Base-by-base conservation (phyloP, 345 rosid species). In the Citrus australasica region DNA sequence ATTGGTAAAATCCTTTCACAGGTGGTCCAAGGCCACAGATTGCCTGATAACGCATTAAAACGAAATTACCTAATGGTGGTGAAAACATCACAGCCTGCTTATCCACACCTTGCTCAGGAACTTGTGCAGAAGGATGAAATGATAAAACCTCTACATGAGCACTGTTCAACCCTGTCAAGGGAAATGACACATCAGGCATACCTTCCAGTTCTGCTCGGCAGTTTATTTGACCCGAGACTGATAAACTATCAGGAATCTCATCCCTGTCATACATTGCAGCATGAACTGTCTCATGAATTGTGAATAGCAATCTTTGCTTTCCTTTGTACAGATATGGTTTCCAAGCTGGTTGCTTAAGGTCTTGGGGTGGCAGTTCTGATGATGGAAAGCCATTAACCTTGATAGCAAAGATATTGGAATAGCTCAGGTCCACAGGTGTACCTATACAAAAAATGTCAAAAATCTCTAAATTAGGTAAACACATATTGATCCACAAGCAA, bases 141-240 rank as follows among this genome's bases (percentile, higher is more conserved):
- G 98, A 93, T 83, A 95, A 85, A 80, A 87, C 88, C 81, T 95
- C 97, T 60, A 93, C 79, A 32, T 76, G 91, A 72, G 92, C 85
- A 69, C 80, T 84, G 82, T 86, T 84, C 85, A 86, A 76, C 80
- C 98, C 99, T 35, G 82, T 86, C 77, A 95, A 81, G 74, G 99
- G 97, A 76, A 95, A 84, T 7, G 98, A 92, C 48, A 95, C 97
- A 80, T 95, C 99, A 70, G 98, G 98, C 80, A 95, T 75, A 62
- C 99, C 97, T 83, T 92, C 99, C 70, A 95, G 81, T 84, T 95
- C 98, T 80, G 97, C 97, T 69, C 91, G 84, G 76, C 99, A 95
- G 82, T 93, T 93, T 74, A 95, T 90, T 87, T 91, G 97, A 74
- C 99, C 99, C 2, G 97, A 85, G 40, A 95, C 85, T n/a, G 95